phyloP scores from a whole-genome alignment of 192 early-diverging fungal species.

The Linnemannia exigua region DNA sequence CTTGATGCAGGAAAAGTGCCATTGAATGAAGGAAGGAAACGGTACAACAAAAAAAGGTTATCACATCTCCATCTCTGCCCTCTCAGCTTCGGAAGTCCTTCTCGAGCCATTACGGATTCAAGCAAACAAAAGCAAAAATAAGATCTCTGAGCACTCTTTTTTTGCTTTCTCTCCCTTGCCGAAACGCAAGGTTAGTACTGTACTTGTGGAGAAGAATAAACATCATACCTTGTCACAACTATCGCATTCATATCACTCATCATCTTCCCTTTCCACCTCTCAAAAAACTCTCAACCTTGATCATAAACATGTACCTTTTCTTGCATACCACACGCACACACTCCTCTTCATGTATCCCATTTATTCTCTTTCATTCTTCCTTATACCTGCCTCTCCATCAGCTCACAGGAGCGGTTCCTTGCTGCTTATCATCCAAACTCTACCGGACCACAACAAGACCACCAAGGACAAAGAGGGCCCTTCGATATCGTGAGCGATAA shows the following conservation, averaged over 20 bases:
- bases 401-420: neutral
- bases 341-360: neutral
- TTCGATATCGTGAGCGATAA: neutral
- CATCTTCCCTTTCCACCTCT: neutral
- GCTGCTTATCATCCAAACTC: neutral
- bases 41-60: neutral
- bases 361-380: neutral
- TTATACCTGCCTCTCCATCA: neutral
- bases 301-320: neutral
- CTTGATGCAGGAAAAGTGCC: neutral
- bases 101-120: neutral
- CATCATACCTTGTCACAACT: neutral
- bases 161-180: neutral
- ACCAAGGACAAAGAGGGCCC: neutral
- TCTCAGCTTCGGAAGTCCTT: neutral
- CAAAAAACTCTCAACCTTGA: neutral
- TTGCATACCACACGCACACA: neutral
- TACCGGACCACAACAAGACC: neutral
- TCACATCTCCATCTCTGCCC: neutral
- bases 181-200: no score
- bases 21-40: neutral
- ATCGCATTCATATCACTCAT: constrained; percentile 3
- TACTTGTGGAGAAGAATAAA: neutral
- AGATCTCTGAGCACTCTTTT: neutral
- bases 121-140: neutral